Evolutionary conservation across 2,329 filamentous ascomycete genomes (phyloP).

Genomic region (Amauroascus niger): DNA sequence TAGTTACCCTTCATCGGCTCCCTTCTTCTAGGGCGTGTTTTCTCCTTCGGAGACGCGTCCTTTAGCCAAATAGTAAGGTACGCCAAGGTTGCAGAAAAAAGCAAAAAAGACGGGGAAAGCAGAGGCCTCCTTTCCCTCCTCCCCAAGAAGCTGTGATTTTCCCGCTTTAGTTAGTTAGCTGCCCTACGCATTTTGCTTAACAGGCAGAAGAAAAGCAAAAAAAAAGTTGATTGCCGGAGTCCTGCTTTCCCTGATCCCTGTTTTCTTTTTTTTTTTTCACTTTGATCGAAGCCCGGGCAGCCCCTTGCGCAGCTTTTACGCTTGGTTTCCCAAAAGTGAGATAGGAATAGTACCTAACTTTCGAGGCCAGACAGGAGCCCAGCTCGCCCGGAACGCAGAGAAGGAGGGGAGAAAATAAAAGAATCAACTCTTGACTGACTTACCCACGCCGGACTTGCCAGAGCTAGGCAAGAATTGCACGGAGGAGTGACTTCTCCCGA

Average conservation of each 20-base stretch:
- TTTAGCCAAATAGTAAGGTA: neutral
- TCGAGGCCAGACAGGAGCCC: too few species aligned
- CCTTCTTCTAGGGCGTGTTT: neutral
- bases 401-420: too few species aligned
- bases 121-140: too few species aligned
- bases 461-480: too few species aligned
- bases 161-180: neutral
- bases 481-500: conserved; percentile 9
- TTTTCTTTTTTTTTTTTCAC: conserved; percentile 1
- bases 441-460: too few species aligned
- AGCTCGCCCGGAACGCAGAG: too few species aligned
- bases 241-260: conserved; percentile 2
- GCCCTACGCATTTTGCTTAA: neutral
- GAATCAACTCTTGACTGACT: too few species aligned
- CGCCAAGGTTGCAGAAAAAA: neutral
- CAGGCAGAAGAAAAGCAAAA: too few species aligned
- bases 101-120: neutral
- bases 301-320: neutral
- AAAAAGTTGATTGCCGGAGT: neutral
- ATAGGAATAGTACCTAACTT: too few species aligned
- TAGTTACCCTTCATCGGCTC: neutral
- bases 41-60: neutral
- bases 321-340: neutral
- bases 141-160: neutral
- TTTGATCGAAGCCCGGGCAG: neutral